A percentile compares a stretch with the other conserved stretches of the same genome.
Evolutionary conservation across 2,329 filamentous ascomycete genomes (phyloP).

Genomic region (Allantophomopsis lycopodina): DNA sequence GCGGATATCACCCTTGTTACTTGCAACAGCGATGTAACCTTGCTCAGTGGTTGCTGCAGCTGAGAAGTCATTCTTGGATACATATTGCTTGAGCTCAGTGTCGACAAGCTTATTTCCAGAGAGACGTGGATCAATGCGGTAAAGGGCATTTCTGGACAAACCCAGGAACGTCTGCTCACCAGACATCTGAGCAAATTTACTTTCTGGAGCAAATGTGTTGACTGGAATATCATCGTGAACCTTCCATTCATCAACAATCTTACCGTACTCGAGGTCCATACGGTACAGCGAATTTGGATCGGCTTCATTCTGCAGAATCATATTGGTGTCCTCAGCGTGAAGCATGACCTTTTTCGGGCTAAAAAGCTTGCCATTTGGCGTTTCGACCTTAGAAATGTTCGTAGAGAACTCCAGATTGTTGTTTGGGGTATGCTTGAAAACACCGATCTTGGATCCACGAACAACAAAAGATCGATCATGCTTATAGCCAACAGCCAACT

Average conservation of each 20-base stretch:
- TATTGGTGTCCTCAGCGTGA: slow-evolving; percentile 19
- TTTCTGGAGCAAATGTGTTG: slow-evolving; percentile 84
- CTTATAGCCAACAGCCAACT: slow-evolving; percentile 91
- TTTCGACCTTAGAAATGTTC: slow-evolving; percentile 91
- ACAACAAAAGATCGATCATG: slow-evolving; percentile 96
- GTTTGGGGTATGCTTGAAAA: slow-evolving; percentile 91
- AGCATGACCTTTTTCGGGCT: slow-evolving; percentile 58
- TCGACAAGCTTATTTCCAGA: slow-evolving; percentile 88
- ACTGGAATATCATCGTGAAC: slow-evolving; percentile 93
- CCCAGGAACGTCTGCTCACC: slow-evolving; percentile 90
- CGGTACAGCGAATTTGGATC: slow-evolving; percentile 87
- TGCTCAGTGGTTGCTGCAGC: slow-evolving; percentile 89
- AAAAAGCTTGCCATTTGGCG: slow-evolving; percentile 75
- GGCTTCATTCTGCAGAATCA: slow-evolving; percentile 23
- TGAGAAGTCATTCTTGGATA: slow-evolving; percentile 94
- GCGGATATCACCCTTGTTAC: slow-evolving; percentile 94
- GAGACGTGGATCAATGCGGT: slow-evolving; percentile 83
- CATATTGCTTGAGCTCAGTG: slow-evolving; percentile 86
- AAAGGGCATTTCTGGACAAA: slow-evolving; percentile 83
- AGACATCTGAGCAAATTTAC: slow-evolving; percentile 97
- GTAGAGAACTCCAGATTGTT: slow-evolving; percentile 93
- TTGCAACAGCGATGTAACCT: slow-evolving; percentile 91
- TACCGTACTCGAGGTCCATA: slow-evolving; percentile 97
- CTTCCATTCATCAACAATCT: slow-evolving; percentile 98
- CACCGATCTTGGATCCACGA: slow-evolving; percentile 92